Evolutionary conservation across 345 rosid species (phyloP).

Genomic region (Euphorbia peplus): DNA sequence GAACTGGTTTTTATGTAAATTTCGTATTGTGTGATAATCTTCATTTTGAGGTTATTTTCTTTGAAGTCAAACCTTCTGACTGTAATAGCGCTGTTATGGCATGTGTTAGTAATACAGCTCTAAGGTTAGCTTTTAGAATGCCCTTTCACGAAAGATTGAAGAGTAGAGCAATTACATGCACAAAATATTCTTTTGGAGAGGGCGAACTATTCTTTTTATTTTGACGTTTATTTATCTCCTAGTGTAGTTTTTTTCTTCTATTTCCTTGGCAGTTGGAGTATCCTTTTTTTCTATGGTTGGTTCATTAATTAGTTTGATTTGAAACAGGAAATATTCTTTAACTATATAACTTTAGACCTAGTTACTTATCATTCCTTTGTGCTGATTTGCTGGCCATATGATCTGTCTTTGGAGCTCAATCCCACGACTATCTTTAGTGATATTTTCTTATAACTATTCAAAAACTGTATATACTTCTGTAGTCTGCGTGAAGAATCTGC

Average conservation of each 20-base stretch:
- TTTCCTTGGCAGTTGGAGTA: not conserved
- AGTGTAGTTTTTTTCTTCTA: not conserved
- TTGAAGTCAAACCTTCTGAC: not conserved
- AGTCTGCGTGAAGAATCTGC: slow-evolving; percentile 20
- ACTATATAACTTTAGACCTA: not conserved
- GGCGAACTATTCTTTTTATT: not conserved
- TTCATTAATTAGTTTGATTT: not conserved
- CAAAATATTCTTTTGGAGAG: not conserved
- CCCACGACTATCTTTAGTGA: slow-evolving; percentile 2
- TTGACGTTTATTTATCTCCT: not conserved
- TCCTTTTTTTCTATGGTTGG: not conserved
- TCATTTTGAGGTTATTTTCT: not conserved
- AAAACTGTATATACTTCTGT: slow-evolving; percentile 1
- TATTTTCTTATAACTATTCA: slow-evolving; percentile 18
- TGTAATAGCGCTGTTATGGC: not conserved
- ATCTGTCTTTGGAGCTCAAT: not conserved
- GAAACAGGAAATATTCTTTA: not conserved
- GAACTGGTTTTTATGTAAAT: not conserved
- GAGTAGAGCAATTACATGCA: not conserved
- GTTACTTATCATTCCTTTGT: not conserved
- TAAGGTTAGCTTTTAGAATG: not conserved
- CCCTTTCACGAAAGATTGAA: not conserved
- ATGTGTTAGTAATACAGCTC: not conserved
- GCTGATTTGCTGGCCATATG: not conserved
- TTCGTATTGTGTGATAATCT: not conserved